Percentiles rank a stretch among this genome's conserved stretches.
Conservation (phyloP, 2,329 filamentous ascomycete species). For the Camptophora hylomeconis region DNA sequence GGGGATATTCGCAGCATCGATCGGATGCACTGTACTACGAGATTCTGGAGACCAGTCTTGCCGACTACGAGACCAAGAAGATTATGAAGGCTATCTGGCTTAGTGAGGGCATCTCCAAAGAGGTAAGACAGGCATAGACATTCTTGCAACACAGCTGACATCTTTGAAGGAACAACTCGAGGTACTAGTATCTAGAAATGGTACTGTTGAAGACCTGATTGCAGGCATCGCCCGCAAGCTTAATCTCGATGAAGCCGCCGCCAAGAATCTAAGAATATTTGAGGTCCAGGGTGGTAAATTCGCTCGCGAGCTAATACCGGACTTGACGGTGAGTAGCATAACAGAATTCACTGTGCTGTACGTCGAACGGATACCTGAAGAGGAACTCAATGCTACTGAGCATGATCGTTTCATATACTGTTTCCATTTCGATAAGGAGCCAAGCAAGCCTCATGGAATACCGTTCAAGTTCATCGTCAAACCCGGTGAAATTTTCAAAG, state of each 20-base stretch:
- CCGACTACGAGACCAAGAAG: slow-evolving; percentile 89
- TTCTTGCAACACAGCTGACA: no score
- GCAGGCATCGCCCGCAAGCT: slow-evolving; percentile 67
- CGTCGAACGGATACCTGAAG: slow-evolving; percentile 67
- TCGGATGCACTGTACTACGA: slow-evolving; percentile 80
- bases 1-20: slow-evolving; percentile 53
- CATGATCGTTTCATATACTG: slow-evolving; percentile 59
- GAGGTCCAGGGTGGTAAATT: slow-evolving; percentile 75
- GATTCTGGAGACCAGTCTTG: slow-evolving; percentile 82
- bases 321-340: slow-evolving; percentile 64
- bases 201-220: slow-evolving; percentile 66
- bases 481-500: slow-evolving; percentile 71
- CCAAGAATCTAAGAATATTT: slow-evolving; percentile 62
- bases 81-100: slow-evolving; percentile 70
- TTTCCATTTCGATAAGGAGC: slow-evolving; percentile 88
- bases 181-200: slow-evolving; percentile 76
- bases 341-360: slow-evolving; percentile 76
- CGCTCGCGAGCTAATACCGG: slow-evolving; percentile 59
- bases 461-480: slow-evolving; percentile 85
- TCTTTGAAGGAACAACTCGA: slow-evolving; percentile 74
- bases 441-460: slow-evolving; percentile 68
- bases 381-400: slow-evolving; percentile 49
- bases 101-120: slow-evolving; percentile 81
- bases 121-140: slow-evolving; percentile 53
- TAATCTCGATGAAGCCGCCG: slow-evolving; percentile 62